Evolutionary conservation across 2,329 filamentous ascomycete genomes (phyloP).

Genomic region (Neophaeococcomyces mojaviensis): DNA sequence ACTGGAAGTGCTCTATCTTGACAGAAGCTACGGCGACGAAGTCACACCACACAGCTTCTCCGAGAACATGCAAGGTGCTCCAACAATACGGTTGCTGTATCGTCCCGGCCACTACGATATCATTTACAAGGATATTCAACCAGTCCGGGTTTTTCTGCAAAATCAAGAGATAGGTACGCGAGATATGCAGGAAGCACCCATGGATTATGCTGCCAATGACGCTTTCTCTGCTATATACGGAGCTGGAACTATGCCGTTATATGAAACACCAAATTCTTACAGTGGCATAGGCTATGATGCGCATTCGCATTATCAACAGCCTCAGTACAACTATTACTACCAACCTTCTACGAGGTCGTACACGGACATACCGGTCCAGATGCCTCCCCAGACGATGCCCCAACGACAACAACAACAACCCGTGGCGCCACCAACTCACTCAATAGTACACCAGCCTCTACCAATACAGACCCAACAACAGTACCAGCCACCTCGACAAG

Average conservation of each 20-base stretch:
- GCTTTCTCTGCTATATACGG: background rate
- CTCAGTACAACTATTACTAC: background rate
- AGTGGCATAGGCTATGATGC: background rate
- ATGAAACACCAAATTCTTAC: background rate
- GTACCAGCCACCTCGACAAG: slow-evolving; percentile 20
- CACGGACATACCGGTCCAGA: no score
- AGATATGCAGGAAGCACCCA: background rate
- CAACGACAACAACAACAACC: no score
- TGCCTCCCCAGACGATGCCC: no score
- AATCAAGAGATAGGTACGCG: background rate
- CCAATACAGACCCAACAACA: background rate
- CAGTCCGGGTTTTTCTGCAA: slow-evolving; percentile 18
- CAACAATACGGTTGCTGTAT: slow-evolving; percentile 63
- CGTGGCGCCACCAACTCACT: background rate
- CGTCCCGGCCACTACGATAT: slow-evolving; percentile 86
- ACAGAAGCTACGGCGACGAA: slow-evolving; percentile 69
- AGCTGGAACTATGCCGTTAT: no score
- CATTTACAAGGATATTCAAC: slow-evolving; percentile 58
- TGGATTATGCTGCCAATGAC: background rate
- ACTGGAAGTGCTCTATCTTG: slow-evolving; percentile 84
- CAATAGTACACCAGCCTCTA: background rate
- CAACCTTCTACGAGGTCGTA: background rate
- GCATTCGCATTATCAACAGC: background rate
- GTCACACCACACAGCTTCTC: slow-evolving; percentile 50
- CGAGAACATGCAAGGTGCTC: slow-evolving; percentile 31